Evolutionary conservation across 441 rosid genomes (phyloP).

Genomic region (Mallotus repandus): DNA sequence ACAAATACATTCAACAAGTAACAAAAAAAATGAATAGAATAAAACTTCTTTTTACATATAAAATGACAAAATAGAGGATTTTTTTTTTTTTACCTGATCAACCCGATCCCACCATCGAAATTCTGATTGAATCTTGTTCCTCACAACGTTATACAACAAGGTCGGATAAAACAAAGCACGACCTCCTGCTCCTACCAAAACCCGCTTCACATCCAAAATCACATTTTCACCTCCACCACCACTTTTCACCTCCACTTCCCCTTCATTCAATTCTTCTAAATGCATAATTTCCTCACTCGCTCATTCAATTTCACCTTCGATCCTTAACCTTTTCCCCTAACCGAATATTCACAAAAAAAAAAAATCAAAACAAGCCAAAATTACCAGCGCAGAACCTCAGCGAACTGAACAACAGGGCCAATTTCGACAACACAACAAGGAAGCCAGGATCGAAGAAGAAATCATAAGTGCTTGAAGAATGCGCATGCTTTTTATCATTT

Average conservation of each 20-base stretch:
- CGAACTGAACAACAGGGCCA: not conserved
- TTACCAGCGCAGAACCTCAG: not conserved
- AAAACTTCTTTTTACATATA: not conserved
- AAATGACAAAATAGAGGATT: not conserved
- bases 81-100: slow-evolving; percentile 38
- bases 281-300: slow-evolving; percentile 25
- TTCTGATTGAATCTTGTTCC: slow-evolving; percentile 53
- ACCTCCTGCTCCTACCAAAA: slow-evolving; percentile 58
- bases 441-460: not conserved
- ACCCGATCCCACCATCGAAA: slow-evolving; percentile 68
- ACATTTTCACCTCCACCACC: slow-evolving; percentile 15
- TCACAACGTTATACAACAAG: slow-evolving; percentile 47
- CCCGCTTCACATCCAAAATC: slow-evolving; percentile 40
- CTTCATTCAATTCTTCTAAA: slow-evolving; percentile 49
- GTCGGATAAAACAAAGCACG: slow-evolving; percentile 61
- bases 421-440: not conserved
- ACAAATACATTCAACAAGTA: no score
- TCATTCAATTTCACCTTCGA: no score
- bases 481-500: not conserved
- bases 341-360: not conserved
- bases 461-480: not conserved
- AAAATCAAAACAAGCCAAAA: not conserved
- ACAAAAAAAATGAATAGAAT: not conserved
- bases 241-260: slow-evolving; percentile 20
- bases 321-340: no score